These are phyloP conservation scores for Cladophialophora yegresii DNA, from an alignment of 2,329 filamentous ascomycete species.

Conservation along the genomic window DNA sequence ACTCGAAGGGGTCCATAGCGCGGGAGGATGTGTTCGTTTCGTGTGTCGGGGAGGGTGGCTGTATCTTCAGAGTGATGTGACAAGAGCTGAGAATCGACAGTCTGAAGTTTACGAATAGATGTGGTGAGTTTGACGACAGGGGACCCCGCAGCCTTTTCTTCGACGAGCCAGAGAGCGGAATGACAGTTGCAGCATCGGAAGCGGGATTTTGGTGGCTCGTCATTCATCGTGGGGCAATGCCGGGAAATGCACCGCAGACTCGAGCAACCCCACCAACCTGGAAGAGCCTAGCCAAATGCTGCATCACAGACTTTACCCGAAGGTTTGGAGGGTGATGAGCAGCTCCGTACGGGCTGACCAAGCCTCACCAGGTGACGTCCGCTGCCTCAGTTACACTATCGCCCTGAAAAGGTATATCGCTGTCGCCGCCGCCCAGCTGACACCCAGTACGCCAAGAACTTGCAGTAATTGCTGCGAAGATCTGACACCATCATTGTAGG, in stretches of 20 bases:
- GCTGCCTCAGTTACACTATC: constrained; percentile 5
- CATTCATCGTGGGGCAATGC: constrained; percentile 20
- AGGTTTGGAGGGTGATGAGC: neutral
- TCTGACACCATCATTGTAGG: constrained; percentile 29
- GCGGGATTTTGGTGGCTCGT: constrained; percentile 11
- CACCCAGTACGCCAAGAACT: constrained; percentile 14
- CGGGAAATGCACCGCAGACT: constrained; percentile 23
- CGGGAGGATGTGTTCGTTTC: neutral
- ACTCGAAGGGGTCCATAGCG: constrained; percentile 58
- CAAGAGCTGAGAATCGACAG: neutral
- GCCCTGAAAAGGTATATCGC: constrained; percentile 24
- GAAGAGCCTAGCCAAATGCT: neutral
- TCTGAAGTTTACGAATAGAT: neutral
- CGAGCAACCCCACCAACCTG: constrained; percentile 6
- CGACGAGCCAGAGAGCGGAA: neutral
- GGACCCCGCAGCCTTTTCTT: constrained; percentile 16
- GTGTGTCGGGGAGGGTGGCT: neutral
- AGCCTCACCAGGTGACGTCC: neutral
- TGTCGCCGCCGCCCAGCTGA: constrained; percentile 20
- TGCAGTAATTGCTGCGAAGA: constrained; percentile 25
- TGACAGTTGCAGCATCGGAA: constrained; percentile 18
- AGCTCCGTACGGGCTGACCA: constrained; percentile 7
- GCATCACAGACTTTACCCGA: constrained; percentile 15
- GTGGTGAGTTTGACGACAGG: neutral
- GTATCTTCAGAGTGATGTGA: neutral